Conservation (phyloP, 371 early-diverging fungal genomes). For the Fennellomyces sp. region DNA sequence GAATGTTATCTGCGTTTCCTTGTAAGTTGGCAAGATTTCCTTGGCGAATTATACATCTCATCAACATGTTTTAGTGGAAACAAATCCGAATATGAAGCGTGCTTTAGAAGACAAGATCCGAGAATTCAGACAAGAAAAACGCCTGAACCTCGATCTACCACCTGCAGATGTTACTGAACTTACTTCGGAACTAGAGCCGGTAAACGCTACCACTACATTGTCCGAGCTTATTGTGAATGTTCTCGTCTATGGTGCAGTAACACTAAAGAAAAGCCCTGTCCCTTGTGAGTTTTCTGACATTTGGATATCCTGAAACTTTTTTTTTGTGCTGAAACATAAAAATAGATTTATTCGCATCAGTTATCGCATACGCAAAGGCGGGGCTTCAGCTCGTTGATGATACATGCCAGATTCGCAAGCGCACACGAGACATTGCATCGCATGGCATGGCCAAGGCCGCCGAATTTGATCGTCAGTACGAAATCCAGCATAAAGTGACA, state of each 20-base stretch:
- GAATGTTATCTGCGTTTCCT: constrained; percentile 51
- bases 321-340: not conserved
- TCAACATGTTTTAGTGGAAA: constrained; percentile 35
- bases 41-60: not conserved
- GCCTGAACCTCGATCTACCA: constrained; percentile 17
- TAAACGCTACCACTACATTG: constrained; percentile 8
- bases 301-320: not conserved
- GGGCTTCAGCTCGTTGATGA: constrained; percentile 58
- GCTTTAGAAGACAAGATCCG: constrained; percentile 42
- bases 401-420: constrained; percentile 56
- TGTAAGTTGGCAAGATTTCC: constrained; percentile 28
- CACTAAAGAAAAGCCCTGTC: constrained; percentile 64
- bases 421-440: constrained; percentile 56
- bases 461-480: constrained; percentile 64
- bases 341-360: constrained; percentile 41
- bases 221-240: constrained; percentile 54
- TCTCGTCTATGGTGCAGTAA: constrained; percentile 57
- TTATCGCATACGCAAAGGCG: constrained; percentile 39
- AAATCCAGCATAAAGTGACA: constrained; percentile 59
- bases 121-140: constrained; percentile 25
- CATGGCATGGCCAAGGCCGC: constrained; percentile 59
- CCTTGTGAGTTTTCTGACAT: constrained; percentile 31
- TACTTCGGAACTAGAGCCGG: not conserved
- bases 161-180: not conserved
- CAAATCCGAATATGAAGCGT: constrained; percentile 43